Base-by-base conservation (phyloP, 106 monocot genomes). In the Platanthera zijinensis region DNA sequence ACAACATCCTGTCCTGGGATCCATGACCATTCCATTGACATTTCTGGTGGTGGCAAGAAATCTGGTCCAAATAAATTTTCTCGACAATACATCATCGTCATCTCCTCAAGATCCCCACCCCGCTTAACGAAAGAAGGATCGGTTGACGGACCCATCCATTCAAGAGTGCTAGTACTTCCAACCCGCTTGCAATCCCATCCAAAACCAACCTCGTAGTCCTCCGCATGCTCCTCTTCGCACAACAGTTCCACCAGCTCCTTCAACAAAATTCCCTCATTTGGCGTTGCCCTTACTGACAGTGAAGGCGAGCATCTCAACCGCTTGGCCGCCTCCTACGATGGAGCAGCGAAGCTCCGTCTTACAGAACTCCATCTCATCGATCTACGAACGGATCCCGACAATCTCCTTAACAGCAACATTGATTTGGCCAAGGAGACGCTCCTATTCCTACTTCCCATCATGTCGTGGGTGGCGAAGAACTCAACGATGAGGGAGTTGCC, bases 401-500 rank as follows among this genome's bases (percentile, higher is more conserved):
- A 75, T 54, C 63, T 87, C 87, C 45, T 72, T 74, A 1, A 5
- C 50, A 13, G 84, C 81, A 15, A 78, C 84, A 12, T 84, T 84
- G 59, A 89, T 68, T 71, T 45, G 75, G 19, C 49, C 61, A 52
- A 86, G 73, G 45, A 99, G 88, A 22, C 91, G 83, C 74, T 62
- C 61, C 85, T 94, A 91, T 71, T 89, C 87, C 73, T 81, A 77
- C 82, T 87, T 89, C 94, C 97, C 94, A 25, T 75, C 82, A 78
- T 76, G 85, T 66, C 92, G 84, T 99, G 94, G 72, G 86, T 79
- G 50, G 97, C 92, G 81, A 99, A 94, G 82, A 99, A 94, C 88
- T 99, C 97, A 19, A 85, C 94, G 7, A 92, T 94, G 12, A 94
- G 89, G 47, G 97, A 94, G 74, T 99, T 99, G 97, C 97, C 73